A percentile compares a stretch with the other conserved stretches of the same genome.
These are phyloP conservation scores for Parasitella parasitica DNA, from an alignment of 371 early-diverging fungal species.

Conservation along the genomic window DNA sequence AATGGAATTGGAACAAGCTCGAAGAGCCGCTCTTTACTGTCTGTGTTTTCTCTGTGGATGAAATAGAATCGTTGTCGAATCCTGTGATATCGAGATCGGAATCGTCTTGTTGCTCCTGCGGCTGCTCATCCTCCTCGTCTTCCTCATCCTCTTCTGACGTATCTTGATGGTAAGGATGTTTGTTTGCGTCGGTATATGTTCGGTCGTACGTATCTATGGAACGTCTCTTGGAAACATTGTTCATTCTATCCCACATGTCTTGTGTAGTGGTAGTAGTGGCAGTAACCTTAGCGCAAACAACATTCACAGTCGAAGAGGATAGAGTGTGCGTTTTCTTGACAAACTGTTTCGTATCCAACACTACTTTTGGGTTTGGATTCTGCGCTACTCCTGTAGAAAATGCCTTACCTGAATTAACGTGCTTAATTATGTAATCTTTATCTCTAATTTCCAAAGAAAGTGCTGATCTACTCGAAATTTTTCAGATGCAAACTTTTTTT, in stretches of 20 bases:
- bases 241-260: constrained; percentile 33
- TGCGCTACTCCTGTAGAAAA: no score
- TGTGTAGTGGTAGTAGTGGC: constrained; percentile 15
- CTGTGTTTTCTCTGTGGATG: neutral
- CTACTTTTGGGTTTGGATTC: no score
- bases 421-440: constrained; percentile 17
- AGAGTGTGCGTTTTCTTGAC: constrained; percentile 15
- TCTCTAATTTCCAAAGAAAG: constrained; percentile 15
- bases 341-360: constrained; percentile 19
- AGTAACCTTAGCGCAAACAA: constrained; percentile 29
- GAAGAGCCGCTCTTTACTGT: neutral
- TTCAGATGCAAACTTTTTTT: neutral
- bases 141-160: constrained; percentile 6
- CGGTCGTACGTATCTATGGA: constrained; percentile 10
- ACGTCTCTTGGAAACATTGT: constrained; percentile 15
- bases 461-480: constrained; percentile 8
- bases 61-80: neutral
- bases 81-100: constrained; percentile 9
- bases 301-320: constrained; percentile 30
- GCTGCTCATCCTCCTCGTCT: neutral
- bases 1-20: constrained; percentile 24
- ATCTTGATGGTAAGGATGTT: constrained; percentile 2
- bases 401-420: constrained; percentile 20
- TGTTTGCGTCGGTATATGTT: neutral
- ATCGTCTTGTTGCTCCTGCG: neutral